Conservation (phyloP, 148 eudicot genomes). For the Chenopodium quinoa region DNA sequence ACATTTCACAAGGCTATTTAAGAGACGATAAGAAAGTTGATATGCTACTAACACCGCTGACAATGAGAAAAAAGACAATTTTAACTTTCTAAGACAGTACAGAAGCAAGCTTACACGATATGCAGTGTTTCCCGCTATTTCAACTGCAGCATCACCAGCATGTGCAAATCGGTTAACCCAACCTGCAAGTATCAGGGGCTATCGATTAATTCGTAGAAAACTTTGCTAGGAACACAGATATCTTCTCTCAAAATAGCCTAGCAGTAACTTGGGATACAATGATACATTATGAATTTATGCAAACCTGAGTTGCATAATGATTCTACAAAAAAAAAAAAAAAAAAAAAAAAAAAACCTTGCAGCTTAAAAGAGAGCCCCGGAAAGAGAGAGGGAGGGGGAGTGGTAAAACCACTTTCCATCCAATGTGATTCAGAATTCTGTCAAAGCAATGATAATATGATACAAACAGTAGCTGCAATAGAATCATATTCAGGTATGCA, state of each 20-base stretch:
- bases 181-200: constrained; percentile 42
- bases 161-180: constrained; percentile 98
- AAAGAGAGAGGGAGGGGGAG: not conserved
- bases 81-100: not conserved
- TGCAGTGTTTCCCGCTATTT: constrained; percentile 90
- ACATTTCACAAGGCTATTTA: not conserved
- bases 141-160: constrained; percentile 95
- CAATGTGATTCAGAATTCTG: not conserved
- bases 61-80: not conserved
- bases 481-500: not conserved
- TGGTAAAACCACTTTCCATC: not conserved
- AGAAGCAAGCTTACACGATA: constrained; percentile 51
- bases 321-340: not conserved
- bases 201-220: not conserved
- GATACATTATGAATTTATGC: too few species aligned
- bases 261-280: not conserved
- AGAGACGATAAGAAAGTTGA: not conserved
- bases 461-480: too few species aligned
- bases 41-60: not conserved
- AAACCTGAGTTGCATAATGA: not conserved
- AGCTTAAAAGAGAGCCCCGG: too few species aligned
- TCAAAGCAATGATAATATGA: not conserved
- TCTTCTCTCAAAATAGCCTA: not conserved
- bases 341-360: too few species aligned
- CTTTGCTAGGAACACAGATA: not conserved